Conservation (phyloP, 106 monocot species). For the Amphibolis antarctica region DNA sequence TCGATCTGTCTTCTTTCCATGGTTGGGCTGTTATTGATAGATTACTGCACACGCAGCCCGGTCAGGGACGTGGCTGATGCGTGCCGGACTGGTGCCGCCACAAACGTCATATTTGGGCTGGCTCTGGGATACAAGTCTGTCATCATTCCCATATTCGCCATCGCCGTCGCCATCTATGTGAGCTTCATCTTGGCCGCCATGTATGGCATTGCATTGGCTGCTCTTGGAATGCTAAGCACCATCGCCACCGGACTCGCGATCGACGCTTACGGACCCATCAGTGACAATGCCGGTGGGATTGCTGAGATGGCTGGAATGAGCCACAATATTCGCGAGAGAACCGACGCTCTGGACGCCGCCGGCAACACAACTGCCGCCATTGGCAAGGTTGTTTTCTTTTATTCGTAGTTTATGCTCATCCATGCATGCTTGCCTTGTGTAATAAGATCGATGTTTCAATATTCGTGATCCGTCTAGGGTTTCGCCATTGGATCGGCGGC, state of each 20-base stretch:
- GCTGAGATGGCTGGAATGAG: constrained; percentile 97
- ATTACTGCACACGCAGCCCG: constrained; percentile 4
- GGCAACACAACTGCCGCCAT: constrained; percentile 93
- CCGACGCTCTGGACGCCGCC: constrained; percentile 80
- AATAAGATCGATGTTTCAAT: not conserved
- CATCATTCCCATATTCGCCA: constrained; percentile 24
- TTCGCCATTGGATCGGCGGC: constrained; percentile 54
- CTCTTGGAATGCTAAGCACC: constrained; percentile 26
- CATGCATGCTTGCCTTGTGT: no score
- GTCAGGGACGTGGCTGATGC: constrained; percentile 25
- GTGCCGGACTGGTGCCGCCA: constrained; percentile 25
- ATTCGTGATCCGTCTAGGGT: constrained; percentile 20
- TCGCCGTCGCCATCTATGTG: constrained; percentile 21
- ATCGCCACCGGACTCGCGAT: constrained; percentile 24
- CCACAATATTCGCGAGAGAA: constrained; percentile 66
- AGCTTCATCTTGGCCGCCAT: constrained; percentile 28
- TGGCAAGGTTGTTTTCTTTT: constrained; percentile 25
- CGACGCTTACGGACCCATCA: constrained; percentile 25
- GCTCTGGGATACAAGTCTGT: constrained; percentile 29
- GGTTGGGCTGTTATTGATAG: not conserved
- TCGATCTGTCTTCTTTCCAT: not conserved
- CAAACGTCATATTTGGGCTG: constrained; percentile 24
- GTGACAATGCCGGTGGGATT: constrained; percentile 84
- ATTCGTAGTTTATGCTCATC: not conserved
- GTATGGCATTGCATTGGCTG: constrained; percentile 24